Conservation (phyloP, 202 grass and related monocot genomes). For the Setaria italica region DNA sequence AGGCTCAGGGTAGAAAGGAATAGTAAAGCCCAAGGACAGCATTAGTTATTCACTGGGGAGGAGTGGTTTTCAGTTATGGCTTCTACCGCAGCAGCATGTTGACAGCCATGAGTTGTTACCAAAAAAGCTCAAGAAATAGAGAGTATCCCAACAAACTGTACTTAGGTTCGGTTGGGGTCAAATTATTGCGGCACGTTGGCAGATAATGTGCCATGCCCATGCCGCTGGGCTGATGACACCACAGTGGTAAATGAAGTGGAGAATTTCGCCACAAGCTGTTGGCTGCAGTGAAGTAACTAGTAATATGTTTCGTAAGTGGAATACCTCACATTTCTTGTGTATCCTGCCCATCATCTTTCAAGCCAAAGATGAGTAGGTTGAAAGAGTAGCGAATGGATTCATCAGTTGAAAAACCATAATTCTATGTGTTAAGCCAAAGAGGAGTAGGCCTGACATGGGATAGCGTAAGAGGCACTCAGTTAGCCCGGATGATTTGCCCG, state of each 20-base stretch:
- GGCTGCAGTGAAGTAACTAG: neutral
- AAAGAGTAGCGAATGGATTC: neutral
- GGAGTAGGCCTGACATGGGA: slow-evolving; percentile 42
- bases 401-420: neutral
- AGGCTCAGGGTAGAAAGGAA: slow-evolving; percentile 23
- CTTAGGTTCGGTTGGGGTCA: neutral
- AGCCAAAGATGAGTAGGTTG: slow-evolving; percentile 1
- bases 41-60: too few relatives aligned
- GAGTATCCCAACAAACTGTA: neutral
- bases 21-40: slow-evolving; percentile 8
- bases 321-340: neutral
- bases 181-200: slow-evolving; percentile 15
- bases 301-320: neutral
- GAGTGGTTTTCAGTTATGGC: neutral
- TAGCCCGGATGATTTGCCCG: slow-evolving; percentile 48
- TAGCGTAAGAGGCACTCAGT: slow-evolving; percentile 40
- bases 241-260: neutral
- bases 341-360: neutral
- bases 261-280: neutral
- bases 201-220: neutral
- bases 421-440: neutral
- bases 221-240: neutral
- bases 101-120: neutral
- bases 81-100: neutral
- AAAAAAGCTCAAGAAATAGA: neutral